Evolutionary conservation across 1,139 yeast species (phyloP), one percentile per base, ranked within the genome.

Genomic region (Petasospora fabianii): DNA sequence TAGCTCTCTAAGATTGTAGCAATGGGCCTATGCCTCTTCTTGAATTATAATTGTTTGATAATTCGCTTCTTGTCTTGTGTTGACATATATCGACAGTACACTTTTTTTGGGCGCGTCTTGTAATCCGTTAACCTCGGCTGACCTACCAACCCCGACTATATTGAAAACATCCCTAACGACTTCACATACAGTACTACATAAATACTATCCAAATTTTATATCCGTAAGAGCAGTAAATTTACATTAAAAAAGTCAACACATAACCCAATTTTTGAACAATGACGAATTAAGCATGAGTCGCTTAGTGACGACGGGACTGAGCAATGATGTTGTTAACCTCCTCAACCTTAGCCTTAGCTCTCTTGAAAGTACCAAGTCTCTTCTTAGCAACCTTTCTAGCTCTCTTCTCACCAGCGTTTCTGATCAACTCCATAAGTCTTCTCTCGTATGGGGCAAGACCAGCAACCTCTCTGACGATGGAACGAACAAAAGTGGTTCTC

Each of bases 391-490:
- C 90, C 88, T 94, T 94, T 86, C 94, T 87, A 62, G 99, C 98
- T 80, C 98, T 94, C 95, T 94, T 94, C 79, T 94, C 99, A 83
- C 96, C 96, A 69, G 97, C 92, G 80, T 94, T 94, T 83, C 98
- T 92, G 84, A 94, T 81, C 77, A 94, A 82, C 77, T 94, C 99
- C 67, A 94, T 84, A 71, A 92, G 83, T 80, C 99, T 90, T 81
- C 97, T 90, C 80, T 94, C 98, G 76, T 94, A 94, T 75, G 99
- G 98, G 60, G 99, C 97, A 69, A 90, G 83, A 69, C 98, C 98
- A 59, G 96, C 78, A 65, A 94, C 97, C 78, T 94, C 99, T 69
- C 83, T 83, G 73, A 92, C 95, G 58, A 94, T 77, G 67, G 82
- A 78, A 75, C 98, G 86, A 67, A 94, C 98, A 68, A 94, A 94